phyloP scores from a whole-genome alignment of 2,329 filamentous ascomycete genomes.

The Penicillium decumbens region DNA sequence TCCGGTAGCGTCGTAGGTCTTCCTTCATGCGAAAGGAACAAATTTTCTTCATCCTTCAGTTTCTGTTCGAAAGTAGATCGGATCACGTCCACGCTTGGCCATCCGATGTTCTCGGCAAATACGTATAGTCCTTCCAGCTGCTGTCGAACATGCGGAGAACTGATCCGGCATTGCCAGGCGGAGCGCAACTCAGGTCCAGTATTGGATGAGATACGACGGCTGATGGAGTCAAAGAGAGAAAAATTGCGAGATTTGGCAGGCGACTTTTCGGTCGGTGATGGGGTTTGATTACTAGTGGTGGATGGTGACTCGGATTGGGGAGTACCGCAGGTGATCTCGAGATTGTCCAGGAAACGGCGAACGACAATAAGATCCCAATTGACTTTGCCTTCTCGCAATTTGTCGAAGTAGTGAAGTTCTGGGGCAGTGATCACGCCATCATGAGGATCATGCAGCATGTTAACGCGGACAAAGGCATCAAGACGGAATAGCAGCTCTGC shows the following conservation, averaged over 20 bases:
- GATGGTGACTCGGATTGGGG: slow-evolving; percentile 6
- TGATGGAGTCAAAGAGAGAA: slow-evolving; percentile 24
- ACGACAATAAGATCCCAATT: slow-evolving; percentile 55
- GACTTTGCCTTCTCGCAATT: slow-evolving; percentile 48
- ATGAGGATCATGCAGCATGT: slow-evolving; percentile 38
- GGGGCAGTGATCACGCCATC: slow-evolving; percentile 40
- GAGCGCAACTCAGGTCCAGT: slow-evolving; percentile 20
- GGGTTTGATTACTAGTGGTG: neutral
- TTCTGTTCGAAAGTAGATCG: slow-evolving; percentile 37
- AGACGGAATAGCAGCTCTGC: slow-evolving; percentile 53
- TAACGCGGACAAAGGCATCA: slow-evolving; percentile 45
- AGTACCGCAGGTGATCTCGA: slow-evolving; percentile 36
- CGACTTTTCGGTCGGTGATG: slow-evolving; percentile 1
- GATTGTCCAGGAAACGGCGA: slow-evolving; percentile 50
- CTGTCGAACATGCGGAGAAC: slow-evolving; percentile 34
- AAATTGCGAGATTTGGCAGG: slow-evolving; percentile 18
- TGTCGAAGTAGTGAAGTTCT: slow-evolving; percentile 46
- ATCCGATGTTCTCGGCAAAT: slow-evolving; percentile 49
- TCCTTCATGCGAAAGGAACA: slow-evolving; percentile 11
- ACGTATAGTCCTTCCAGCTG: slow-evolving; percentile 50
- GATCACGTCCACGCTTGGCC: slow-evolving; percentile 45
- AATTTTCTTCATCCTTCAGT: slow-evolving; percentile 23
- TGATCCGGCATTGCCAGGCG: slow-evolving; percentile 34
- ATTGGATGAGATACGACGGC: slow-evolving; percentile 15
- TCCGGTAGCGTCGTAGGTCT: slow-evolving; percentile 2